Evolutionary conservation across 2,329 filamentous ascomycete genomes (phyloP), one percentile per base, ranked within the genome.

Genomic region (Myriangium duriaei): DNA sequence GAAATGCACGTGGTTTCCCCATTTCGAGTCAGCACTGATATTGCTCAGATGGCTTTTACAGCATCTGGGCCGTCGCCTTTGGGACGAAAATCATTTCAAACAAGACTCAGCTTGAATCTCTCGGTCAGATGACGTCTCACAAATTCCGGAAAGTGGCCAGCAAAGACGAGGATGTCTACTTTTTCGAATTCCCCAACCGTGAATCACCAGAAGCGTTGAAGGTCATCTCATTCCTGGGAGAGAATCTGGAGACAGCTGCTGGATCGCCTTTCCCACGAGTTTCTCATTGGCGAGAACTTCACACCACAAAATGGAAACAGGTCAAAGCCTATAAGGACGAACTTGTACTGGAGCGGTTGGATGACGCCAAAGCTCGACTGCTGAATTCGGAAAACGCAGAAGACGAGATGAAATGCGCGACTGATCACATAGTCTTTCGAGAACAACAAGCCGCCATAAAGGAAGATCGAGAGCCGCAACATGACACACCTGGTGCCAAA

Each of bases 61-160:
- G 50, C 11, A 59, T 63, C 17, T 63, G 56, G 56, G 57, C 54
- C 1, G 54, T 52, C 4, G 46, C 58, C 0, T 51, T 63, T 11
- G 61, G 59, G 2, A 49, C 53, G 3, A 45, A 57, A 12, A 49
- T 56, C 10, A 53, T 55, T 1, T 47, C 55, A 2, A 52, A 42
- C 14, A 40, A 32, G 11, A 35, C 24, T 11, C 46, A 50, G 21
- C 33, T 40, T 3, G 32, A 43, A n/a, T 35, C 42, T 7, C 36
- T 54, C 4, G 32, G 42, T 3, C 13, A 31, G 2, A 10, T 44
- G 2, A 21, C 45, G 3, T 34, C 38, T 1, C 9, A 51, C 1
- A 17, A 44, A 40, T 41, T 10, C n/a, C 7, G 2, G 14, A 37
- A 12, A 34, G 15, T 1, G 45, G 49, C 11, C 18, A 29, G n/a